Base-by-base conservation (phyloP, 2,329 filamentous ascomycete species). In the Talaromyces sp. region DNA sequence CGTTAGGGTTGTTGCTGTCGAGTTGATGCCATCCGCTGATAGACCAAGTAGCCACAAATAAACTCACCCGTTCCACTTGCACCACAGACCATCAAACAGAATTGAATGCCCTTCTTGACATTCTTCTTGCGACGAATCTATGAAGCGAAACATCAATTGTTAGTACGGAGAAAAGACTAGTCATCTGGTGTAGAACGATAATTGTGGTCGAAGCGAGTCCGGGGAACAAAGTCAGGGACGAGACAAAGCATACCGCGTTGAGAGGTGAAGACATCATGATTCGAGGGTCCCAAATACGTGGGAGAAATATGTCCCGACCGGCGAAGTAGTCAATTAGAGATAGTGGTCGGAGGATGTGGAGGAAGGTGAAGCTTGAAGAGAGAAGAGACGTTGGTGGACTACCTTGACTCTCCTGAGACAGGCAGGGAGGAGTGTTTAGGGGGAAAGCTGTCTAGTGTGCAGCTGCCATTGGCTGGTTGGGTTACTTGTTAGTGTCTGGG, bases 101-200 rank as follows among this genome's bases (percentile, higher is more conserved):
- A 99, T 86, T 99, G 95, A 78, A 99, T 98, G 78, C 95, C 95
- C 88, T 97, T 97, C 91, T 97, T 97, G 84, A 99, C 94, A 87
- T 99, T 98, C 91, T 99, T 99, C 94, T 99, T 99, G 83, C 92
- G 90, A 83, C 95, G 93, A 80, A 97, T 93, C 91, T 97, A 95
- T 82, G 22, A 11, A 22, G 13, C 14, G 33, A 35, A 48, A 61
- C 19, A 33, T 22, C n/a, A 37, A 61, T 61, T 43, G 63, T 57
- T 45, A 48, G 58, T 54, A 60, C 48, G 8, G 2, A 39, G 11
- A 14, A 37, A 4, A n/a, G n/a, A 39, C 4, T 37, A 33, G 48
- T 6, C 4, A 33, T 22, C 52, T 37, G n/a, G 8, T 22, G 47
- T 10, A 24, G 27, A 31, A 27, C 27, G 27, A 31, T 33, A 35